These are phyloP conservation scores for Gamsiella multidivaricata DNA, from an alignment of 192 early-diverging fungal species.

Conservation along the genomic window DNA sequence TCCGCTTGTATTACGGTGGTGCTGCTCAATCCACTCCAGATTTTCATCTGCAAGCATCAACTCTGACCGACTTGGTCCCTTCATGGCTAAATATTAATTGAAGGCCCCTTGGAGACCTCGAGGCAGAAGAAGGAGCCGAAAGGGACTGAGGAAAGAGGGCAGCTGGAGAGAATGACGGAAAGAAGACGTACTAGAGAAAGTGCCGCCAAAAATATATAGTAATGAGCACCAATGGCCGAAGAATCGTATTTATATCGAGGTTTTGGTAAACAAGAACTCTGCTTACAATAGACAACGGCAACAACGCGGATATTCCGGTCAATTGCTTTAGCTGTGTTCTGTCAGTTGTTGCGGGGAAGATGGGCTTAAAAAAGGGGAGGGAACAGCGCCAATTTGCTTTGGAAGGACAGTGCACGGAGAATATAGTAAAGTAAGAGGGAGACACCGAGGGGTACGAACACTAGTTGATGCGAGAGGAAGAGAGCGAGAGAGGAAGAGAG, in stretches of 20 bases:
- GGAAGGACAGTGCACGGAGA: background rate
- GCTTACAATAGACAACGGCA: too few relatives aligned
- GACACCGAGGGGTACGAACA: background rate
- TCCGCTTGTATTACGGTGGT: constrained; percentile 25
- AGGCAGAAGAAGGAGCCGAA: background rate
- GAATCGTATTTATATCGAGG: too few relatives aligned
- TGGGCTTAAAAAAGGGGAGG: background rate
- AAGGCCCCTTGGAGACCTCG: background rate
- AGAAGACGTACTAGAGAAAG: too few relatives aligned
- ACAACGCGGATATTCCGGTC: too few relatives aligned
- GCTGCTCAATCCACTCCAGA: constrained; percentile 45
- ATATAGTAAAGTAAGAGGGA: background rate
- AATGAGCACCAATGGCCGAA: too few relatives aligned
- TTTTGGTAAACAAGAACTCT: too few relatives aligned
- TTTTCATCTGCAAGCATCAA: constrained; percentile 16
- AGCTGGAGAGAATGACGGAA: background rate
- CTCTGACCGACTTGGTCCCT: constrained; percentile 20
- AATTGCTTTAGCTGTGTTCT: too few relatives aligned
- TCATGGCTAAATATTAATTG: constrained; percentile 9
- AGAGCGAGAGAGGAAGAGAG: background rate
- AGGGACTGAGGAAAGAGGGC: background rate
- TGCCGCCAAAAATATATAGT: too few relatives aligned
- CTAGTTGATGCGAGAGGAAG: background rate
- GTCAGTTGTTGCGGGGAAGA: too few relatives aligned
- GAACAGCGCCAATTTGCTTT: background rate